Evolutionary conservation across 441 rosid genomes (phyloP), one percentile per base, ranked within the genome.

Genomic region (Corymbia calophylla): DNA sequence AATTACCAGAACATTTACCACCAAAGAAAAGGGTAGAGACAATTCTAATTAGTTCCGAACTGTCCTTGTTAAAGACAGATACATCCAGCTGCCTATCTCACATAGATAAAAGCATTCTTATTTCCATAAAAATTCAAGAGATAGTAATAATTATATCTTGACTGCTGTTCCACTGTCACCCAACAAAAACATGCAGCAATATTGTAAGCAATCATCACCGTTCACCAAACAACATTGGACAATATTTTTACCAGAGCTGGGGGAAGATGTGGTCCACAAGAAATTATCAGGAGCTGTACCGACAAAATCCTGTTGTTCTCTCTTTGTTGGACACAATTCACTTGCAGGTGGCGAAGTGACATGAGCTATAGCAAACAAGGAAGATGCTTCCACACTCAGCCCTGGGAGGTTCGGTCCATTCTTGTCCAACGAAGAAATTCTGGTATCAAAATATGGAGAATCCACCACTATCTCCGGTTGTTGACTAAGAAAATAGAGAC

Each of bases 401-500:
- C 86, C 92, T 44, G 55, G 89, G 55, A 89, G 91, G 49, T 51
- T 81, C 16, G 92, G 87, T 87, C 90, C 93, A 89, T 89, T 90
- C 66, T 92, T 93, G 62, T 91, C 80, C 48, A 90, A 90, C 47
- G 66, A 88, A 48, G 93, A 60, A 81, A 60, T 84, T 88, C 89
- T 91, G 49, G 92, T 87, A 86, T 92, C 95, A 73, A 94, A 94
- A 87, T 88, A 93, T 23, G 94, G 95, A 86, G 95, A 93, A 31
- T 94, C 95, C 89, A 94, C 54, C 73, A 89, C 73, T 86, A 89
- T 91, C 68, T 94, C 94, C 51, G 93, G 93, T 91, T 94, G 95
- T 70, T 89, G 93, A 89, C 97, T 94, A 12, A 95, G 92, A 88
- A 91, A 93, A 89, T 93, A 92, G 77, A 95, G 95, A 21, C 95